phyloP scores from a whole-genome alignment of 371 early-diverging fungal genomes.

The Sporodiniella umbellata region DNA sequence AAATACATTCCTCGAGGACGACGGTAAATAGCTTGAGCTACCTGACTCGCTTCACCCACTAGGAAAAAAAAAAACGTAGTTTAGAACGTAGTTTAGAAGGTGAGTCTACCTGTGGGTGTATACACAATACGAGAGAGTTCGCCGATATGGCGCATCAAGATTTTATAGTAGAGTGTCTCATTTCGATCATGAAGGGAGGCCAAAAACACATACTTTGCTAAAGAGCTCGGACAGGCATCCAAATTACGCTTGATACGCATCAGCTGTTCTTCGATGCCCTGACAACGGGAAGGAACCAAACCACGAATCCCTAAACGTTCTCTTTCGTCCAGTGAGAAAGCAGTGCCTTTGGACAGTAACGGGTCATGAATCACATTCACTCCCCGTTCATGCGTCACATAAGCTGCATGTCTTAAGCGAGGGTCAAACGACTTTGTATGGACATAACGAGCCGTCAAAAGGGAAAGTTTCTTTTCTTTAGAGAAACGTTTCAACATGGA shows the following conservation, averaged over 20 bases:
- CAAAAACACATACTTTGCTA: conserved; percentile 55
- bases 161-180: conserved; percentile 66
- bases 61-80: not conserved
- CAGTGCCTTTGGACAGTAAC: conserved; percentile 56
- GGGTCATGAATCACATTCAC: conserved; percentile 60
- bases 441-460: too few species aligned
- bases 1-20: conserved; percentile 65
- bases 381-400: conserved; percentile 49
- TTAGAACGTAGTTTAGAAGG: not conserved
- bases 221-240: conserved; percentile 52
- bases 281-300: conserved; percentile 61
- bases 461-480: too few species aligned
- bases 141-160: conserved; percentile 59
- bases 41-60: conserved; percentile 48
- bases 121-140: conserved; percentile 47
- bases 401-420: conserved; percentile 52
- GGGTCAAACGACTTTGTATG: conserved; percentile 26
- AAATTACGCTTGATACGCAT: conserved; percentile 58
- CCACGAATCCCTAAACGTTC: conserved; percentile 66
- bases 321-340: conserved; percentile 59
- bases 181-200: conserved; percentile 53
- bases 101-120: conserved; percentile 41
- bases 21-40: conserved; percentile 59
- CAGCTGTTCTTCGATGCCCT: conserved; percentile 64
- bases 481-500: too few species aligned